Base-by-base conservation (phyloP, 2,329 filamentous ascomycete genomes). In the Trichoderma citrinoviride region DNA sequence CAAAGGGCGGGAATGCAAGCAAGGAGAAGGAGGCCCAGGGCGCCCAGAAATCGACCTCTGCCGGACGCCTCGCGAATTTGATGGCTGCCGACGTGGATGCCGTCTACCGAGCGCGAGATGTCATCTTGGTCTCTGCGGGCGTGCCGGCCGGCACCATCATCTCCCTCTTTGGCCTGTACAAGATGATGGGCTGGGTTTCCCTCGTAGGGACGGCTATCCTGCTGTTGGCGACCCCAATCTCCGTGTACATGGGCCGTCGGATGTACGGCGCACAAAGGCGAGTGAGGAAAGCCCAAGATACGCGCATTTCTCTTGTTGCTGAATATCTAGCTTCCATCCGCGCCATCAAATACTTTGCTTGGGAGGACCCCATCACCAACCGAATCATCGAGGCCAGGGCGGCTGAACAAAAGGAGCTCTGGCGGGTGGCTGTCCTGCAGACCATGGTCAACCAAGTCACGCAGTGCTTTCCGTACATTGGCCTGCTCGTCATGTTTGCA, bases 331-430 rank as follows among this genome's bases (percentile, higher is more conserved):
- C 79, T 27, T 85, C 84, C 7, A 86, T 87, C 64, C 80, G 82
- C 12, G 83, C 82, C 17, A 81, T 87, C 73, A 87, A 87, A 70
- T 87, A 86, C 68, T 86, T 87, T 71, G 82, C 82, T 2, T 87
- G 85, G 85, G 85, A 87, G 70, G 77, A 80, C 19, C 78, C 82
- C 37, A 80, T 85, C 67, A 78, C 80, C 12, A 75, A 80, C n/a
- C 81, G 79, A 57, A 81, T 87, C 64, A 78, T 83, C 33, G 74
- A 78, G 5, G 78, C 83, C 12, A 81, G 85, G 2, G 71, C 75
- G 15, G 74, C 77, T 2, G 85, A 87, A 70, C 84, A 86, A 67
- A 80, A 79, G 47, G 79, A 81, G 43, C 77, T 86, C 23, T 87
- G 85, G 85, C 76, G 72, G 7, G 77, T 85, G 23, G 81, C 81